These are phyloP conservation scores for Dacryopinax primogenitus DNA, from an alignment of 768 basidiomycete species.

Conservation along the genomic window DNA sequence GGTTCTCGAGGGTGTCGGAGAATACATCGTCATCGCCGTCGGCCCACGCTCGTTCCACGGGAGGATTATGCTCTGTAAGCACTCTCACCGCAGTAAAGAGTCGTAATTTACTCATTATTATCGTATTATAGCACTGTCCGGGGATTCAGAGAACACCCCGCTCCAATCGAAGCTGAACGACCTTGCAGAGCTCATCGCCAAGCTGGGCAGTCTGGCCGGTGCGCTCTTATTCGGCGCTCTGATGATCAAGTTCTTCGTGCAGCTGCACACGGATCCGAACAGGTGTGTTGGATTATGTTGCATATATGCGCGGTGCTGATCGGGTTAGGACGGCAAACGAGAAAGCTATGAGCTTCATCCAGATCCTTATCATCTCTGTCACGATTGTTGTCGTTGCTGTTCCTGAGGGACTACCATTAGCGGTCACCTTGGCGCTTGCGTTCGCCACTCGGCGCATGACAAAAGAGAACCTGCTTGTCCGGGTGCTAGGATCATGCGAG, in stretches of 20 bases:
- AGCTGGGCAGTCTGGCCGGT: slow-evolving; percentile 72
- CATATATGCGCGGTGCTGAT: slow-evolving; percentile 5
- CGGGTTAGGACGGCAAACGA: slow-evolving; percentile 48
- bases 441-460: slow-evolving; percentile 99
- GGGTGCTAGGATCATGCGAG: slow-evolving; percentile 91
- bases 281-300: slow-evolving; percentile 32
- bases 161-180: slow-evolving; percentile 85
- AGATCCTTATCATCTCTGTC: slow-evolving; percentile 88
- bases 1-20: slow-evolving; percentile 86
- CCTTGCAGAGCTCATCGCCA: slow-evolving; percentile 92
- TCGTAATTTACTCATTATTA: too few species aligned
- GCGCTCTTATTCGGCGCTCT: slow-evolving; percentile 66
- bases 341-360: slow-evolving; percentile 81
- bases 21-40: slow-evolving; percentile 84
- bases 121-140: slow-evolving; percentile 52
- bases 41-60: slow-evolving; percentile 92
- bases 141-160: slow-evolving; percentile 79
- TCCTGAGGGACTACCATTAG: slow-evolving; percentile 86
- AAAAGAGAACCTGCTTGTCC: slow-evolving; percentile 83
- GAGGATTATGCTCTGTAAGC: slow-evolving; percentile 90
- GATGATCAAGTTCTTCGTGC: slow-evolving; percentile 91
- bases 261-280: slow-evolving; percentile 52
- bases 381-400: slow-evolving; percentile 82
- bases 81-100: slow-evolving; percentile 7
- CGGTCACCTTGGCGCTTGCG: slow-evolving; percentile 89